These are phyloP conservation scores for Gossypium rotundifolium DNA, from an alignment of 345 rosid genomes.

Conservation along the genomic window DNA sequence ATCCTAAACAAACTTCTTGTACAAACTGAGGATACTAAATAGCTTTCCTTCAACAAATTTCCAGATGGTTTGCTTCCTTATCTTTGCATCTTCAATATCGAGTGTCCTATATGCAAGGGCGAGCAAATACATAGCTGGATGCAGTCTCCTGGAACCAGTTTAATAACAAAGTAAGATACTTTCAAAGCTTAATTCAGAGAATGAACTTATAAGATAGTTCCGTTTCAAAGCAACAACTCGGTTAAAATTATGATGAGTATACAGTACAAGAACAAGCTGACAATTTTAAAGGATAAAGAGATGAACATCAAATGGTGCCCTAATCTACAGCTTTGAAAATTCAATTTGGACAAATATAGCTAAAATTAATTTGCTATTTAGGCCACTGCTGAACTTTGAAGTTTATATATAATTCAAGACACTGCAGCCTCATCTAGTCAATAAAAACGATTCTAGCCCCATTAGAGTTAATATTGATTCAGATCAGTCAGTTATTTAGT, in stretches of 20 bases:
- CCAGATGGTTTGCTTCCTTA: conserved; percentile 49
- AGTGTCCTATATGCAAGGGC: conserved; percentile 86
- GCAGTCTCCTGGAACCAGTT: conserved; percentile 67
- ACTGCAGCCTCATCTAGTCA: background rate
- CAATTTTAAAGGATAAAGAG: background rate
- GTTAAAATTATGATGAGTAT: background rate
- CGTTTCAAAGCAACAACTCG: background rate
- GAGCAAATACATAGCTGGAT: conserved; percentile 83
- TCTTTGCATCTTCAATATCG: conserved; percentile 79
- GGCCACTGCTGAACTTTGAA: background rate
- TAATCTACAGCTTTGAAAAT: background rate
- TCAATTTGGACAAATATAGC: background rate
- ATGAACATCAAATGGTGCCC: background rate
- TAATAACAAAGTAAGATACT: conserved; percentile 6
- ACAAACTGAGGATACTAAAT: conserved; percentile 51
- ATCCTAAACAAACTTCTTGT: conserved; percentile 54
- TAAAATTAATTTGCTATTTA: background rate
- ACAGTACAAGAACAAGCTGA: background rate
- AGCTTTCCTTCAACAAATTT: conserved; percentile 34
- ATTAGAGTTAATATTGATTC: background rate
- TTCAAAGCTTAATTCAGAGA: background rate
- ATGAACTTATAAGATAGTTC: background rate
- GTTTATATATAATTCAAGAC: background rate
- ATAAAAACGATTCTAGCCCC: background rate
- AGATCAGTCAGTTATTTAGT: background rate